Conservation (phyloP, 2,329 filamentous ascomycete species). For the Chalara sp. region DNA sequence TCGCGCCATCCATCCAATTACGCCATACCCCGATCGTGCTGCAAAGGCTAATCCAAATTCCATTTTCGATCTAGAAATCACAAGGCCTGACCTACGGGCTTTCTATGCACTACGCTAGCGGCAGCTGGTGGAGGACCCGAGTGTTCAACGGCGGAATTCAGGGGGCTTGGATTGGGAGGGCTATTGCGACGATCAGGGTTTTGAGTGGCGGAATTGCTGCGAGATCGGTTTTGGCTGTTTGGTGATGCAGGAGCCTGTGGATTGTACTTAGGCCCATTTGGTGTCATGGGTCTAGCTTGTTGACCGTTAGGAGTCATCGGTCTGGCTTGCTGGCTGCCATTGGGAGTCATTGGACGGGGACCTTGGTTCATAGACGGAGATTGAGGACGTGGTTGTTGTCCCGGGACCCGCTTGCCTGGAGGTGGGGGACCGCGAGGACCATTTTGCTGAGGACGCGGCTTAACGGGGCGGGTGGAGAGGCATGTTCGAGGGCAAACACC, state of each 20-base stretch:
- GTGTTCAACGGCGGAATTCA: constrained; percentile 14
- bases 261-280: constrained; percentile 11
- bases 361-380: constrained; percentile 14
- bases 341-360: constrained; percentile 11
- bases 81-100: constrained; percentile 27
- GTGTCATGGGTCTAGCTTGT: constrained; percentile 12
- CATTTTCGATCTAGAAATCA: constrained; percentile 7
- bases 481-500: constrained; percentile 93
- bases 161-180: constrained; percentile 20
- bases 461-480: constrained; percentile 84
- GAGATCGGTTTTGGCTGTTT: constrained; percentile 13
- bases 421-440: constrained; percentile 20
- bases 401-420: constrained; percentile 15
- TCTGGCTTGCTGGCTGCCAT: constrained; percentile 4
- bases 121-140: constrained; percentile 7
- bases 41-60: too few species aligned
- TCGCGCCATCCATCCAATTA: constrained; percentile 3
- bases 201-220: constrained; percentile 17
- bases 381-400: constrained; percentile 12
- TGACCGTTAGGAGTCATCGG: constrained; percentile 3
- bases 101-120: constrained; percentile 14
- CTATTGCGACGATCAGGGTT: constrained; percentile 13
- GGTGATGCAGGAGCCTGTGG: constrained; percentile 15
- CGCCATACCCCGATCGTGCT: constrained; percentile 10
- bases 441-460: constrained; percentile 26